Evolutionary conservation across 768 basidiomycete genomes (phyloP).

Genomic region (Tricholoma furcatifolium): DNA sequence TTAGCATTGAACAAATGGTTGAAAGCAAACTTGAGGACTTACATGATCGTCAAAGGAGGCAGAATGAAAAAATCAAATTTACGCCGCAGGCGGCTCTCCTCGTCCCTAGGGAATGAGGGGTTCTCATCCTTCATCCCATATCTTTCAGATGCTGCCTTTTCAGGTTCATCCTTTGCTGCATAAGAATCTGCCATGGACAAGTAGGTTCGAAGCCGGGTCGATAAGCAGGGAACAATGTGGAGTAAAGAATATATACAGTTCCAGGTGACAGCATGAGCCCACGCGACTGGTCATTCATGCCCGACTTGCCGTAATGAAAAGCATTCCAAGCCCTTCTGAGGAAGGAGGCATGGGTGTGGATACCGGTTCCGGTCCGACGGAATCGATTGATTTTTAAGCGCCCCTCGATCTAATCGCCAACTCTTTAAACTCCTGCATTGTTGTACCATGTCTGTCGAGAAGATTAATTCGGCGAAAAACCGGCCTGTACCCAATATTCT

Average conservation of each 20-base stretch:
- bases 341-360: no score
- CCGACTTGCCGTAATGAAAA: neutral
- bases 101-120: conserved; percentile 16
- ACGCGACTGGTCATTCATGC: neutral
- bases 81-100: conserved; percentile 28
- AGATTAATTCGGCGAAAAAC: conserved; percentile 52
- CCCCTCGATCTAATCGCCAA: no score
- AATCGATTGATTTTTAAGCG: no score
- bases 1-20: neutral
- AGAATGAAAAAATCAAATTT: conserved; percentile 43
- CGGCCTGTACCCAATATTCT: conserved; percentile 46
- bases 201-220: neutral
- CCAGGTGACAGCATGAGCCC: no score
- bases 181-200: conserved; percentile 1
- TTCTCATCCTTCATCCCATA: conserved; percentile 5
- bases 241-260: neutral
- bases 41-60: conserved; percentile 46
- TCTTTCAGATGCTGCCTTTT: conserved; percentile 17
- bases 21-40: neutral
- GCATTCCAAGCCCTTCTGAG: no score
- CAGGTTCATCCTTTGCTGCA: conserved; percentile 17
- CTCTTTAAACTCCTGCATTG: no score
- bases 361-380: no score
- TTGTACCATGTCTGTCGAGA: conserved; percentile 45
- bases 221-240: neutral